Evolutionary conservation across 176 grass and related monocot genomes (phyloP).

Genomic region (Cenchrus fungigraminus): DNA sequence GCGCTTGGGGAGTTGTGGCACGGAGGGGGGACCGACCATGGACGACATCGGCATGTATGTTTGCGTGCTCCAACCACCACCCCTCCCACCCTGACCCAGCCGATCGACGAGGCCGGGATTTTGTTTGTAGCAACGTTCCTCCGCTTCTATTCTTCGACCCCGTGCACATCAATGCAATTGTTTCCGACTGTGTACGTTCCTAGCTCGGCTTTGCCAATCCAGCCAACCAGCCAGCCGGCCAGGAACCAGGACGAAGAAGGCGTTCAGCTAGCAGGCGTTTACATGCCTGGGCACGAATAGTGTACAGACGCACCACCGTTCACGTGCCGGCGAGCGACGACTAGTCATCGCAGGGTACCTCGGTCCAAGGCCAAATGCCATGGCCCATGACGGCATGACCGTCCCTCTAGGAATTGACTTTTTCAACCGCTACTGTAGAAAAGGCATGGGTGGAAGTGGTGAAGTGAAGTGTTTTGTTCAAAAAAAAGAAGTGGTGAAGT

Average conservation of each 20-base stretch:
- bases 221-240: constrained; percentile 24
- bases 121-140: background rate
- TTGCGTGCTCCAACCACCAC: background rate
- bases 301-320: no score
- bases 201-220: background rate
- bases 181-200: background rate
- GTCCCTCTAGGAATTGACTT: background rate
- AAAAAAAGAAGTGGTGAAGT: no score
- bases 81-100: background rate
- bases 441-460: background rate
- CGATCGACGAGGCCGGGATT: background rate
- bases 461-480: background rate
- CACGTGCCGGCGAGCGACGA: no score
- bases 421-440: background rate
- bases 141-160: constrained; percentile 36
- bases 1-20: background rate
- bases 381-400: no score
- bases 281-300: background rate
- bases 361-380: no score
- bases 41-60: background rate
- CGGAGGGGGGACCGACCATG: background rate
- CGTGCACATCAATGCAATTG: constrained; percentile 24
- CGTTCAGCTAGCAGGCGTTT: background rate
- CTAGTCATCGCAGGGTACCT: no score
- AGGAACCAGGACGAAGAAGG: constrained; percentile 20